Percentiles rank a stretch among this genome's conserved stretches.
phyloP scores from a whole-genome alignment of 2,329 filamentous ascomycete species.

The Claviceps sp. region DNA sequence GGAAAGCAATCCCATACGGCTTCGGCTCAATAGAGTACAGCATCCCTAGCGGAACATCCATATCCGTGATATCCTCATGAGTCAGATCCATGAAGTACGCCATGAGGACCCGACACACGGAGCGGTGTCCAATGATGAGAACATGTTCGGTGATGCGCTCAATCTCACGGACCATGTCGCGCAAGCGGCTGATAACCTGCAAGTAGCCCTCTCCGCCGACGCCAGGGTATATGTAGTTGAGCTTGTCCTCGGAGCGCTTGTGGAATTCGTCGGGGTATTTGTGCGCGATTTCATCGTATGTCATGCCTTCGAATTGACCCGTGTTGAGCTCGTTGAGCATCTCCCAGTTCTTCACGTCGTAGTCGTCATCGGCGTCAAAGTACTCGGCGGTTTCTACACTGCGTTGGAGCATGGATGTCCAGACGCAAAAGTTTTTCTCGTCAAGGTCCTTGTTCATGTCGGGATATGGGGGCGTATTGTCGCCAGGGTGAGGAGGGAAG shows the following conservation, averaged over 20 bases:
- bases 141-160: slow-evolving; percentile 96
- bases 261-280: slow-evolving; percentile 69
- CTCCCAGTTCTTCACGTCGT: slow-evolving; percentile 93
- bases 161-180: slow-evolving; percentile 90
- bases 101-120: slow-evolving; percentile 80
- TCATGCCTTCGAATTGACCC: slow-evolving; percentile 86
- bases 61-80: slow-evolving; percentile 79
- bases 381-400: slow-evolving; percentile 77
- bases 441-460: slow-evolving; percentile 58
- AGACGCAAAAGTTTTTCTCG: slow-evolving; percentile 90
- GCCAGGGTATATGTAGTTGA: slow-evolving; percentile 92
- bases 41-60: slow-evolving; percentile 88
- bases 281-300: slow-evolving; percentile 78
- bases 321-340: slow-evolving; percentile 96
- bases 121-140: slow-evolving; percentile 82
- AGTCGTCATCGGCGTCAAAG: slow-evolving; percentile 85
- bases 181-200: slow-evolving; percentile 88
- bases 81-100: slow-evolving; percentile 94
- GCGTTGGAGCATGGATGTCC: slow-evolving; percentile 93
- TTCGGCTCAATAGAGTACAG: slow-evolving; percentile 93
- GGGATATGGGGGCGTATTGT: slow-evolving; percentile 89
- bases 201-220: slow-evolving; percentile 93
- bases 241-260: slow-evolving; percentile 70
- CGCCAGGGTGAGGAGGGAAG: slow-evolving; percentile 82
- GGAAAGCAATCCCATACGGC: slow-evolving; percentile 94